Conservation (phyloP, 2,329 filamentous ascomycete species). For the Biscogniauxia marginata region DNA sequence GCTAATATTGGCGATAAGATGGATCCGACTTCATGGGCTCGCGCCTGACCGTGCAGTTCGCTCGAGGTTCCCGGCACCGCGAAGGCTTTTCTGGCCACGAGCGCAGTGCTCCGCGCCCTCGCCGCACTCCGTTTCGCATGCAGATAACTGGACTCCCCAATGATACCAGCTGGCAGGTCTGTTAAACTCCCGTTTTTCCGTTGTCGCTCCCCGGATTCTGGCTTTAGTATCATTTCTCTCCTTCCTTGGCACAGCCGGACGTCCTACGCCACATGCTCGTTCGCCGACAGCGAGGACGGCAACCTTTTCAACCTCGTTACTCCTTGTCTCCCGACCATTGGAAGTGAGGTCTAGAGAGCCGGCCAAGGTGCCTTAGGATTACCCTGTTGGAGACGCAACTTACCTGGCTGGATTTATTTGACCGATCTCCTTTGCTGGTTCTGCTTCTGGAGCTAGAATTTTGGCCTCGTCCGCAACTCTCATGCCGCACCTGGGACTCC, state of each 20-base stretch:
- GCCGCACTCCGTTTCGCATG: constrained; percentile 95
- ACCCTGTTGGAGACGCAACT: constrained; percentile 30
- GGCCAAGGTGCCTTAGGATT: constrained; percentile 30
- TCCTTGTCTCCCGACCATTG: constrained; percentile 22
- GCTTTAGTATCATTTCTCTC: constrained; percentile 26
- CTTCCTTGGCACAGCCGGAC: constrained; percentile 27
- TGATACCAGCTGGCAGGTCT: constrained; percentile 99
- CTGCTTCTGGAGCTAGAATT: constrained; percentile 33
- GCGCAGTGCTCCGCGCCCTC: constrained; percentile 68
- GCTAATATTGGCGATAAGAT: constrained; percentile 59
- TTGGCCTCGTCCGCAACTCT: constrained; percentile 34
- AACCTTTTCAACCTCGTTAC: constrained; percentile 24
- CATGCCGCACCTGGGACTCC: constrained; percentile 50
- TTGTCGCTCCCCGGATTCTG: constrained; percentile 38
- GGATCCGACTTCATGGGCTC: constrained; percentile 98
- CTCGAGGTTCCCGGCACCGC: constrained; percentile 72
- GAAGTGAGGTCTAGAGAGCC: constrained; percentile 30
- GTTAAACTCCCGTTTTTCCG: constrained; percentile 62
- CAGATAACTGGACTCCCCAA: constrained; percentile 93
- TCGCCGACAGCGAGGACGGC: constrained; percentile 28
- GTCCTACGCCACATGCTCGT: constrained; percentile 27
- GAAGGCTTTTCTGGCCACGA: constrained; percentile 52
- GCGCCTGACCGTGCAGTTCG: constrained; percentile 96
- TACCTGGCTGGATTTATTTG: constrained; percentile 32
- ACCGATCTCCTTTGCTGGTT: constrained; percentile 32